Percentiles rank a stretch among this genome's conserved stretches.
Evolutionary conservation across 495 filamentous ascomycete genomes (phyloP).

Genomic region (Paragyromitra xinjiangensis): DNA sequence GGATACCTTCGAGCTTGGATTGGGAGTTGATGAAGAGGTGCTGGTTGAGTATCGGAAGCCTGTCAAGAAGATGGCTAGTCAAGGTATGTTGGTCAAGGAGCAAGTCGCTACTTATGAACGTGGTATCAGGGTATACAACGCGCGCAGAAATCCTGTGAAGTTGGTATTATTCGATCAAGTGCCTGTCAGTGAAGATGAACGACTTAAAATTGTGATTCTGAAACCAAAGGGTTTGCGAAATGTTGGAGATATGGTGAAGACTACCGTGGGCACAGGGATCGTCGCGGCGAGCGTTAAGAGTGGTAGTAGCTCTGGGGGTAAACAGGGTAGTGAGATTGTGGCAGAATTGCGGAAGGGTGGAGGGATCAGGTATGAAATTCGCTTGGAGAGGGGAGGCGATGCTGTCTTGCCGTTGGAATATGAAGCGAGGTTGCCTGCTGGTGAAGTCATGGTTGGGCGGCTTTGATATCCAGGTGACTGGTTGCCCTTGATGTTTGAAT

Average conservation of each 20-base stretch:
- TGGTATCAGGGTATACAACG: conserved; percentile 68
- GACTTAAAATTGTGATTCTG: conserved; percentile 65
- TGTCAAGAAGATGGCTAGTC: conserved; percentile 41
- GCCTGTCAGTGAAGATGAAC: conserved; percentile 72
- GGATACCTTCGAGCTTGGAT: conserved; percentile 67
- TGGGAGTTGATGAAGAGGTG: conserved; percentile 73
- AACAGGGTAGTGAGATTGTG: conserved; percentile 5
- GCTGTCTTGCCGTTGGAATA: conserved; percentile 71
- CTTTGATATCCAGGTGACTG: background rate
- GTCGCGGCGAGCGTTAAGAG: conserved; percentile 33
- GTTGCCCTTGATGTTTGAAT: background rate
- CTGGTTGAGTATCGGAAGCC: conserved; percentile 71
- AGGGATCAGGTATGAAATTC: conserved; percentile 69
- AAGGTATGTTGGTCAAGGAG: conserved; percentile 63
- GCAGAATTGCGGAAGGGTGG: conserved; percentile 65
- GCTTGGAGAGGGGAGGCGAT: conserved; percentile 66
- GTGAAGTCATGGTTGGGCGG: conserved; percentile 33
- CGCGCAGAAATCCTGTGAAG: conserved; percentile 61
- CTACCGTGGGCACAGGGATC: conserved; percentile 53
- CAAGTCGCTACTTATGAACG: conserved; percentile 69
- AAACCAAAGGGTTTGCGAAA: conserved; percentile 64
- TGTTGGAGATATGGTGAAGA: conserved; percentile 60
- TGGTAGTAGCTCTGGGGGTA: conserved; percentile 22
- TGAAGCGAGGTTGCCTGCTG: conserved; percentile 66
- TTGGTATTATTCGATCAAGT: conserved; percentile 72